Base-by-base conservation (phyloP, 257 asterid genomes). In the Sherardia arvensis region DNA sequence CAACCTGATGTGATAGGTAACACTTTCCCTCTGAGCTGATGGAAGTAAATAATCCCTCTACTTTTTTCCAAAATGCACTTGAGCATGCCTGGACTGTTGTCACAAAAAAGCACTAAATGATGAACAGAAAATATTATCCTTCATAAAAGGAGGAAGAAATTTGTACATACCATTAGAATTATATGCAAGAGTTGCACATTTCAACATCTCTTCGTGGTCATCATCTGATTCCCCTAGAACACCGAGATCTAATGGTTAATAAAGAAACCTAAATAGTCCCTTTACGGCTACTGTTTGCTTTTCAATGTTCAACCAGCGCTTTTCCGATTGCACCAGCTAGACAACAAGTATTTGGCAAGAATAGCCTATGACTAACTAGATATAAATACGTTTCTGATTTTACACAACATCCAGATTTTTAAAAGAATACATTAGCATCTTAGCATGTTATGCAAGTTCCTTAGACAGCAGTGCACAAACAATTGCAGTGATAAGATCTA, bases 151-250 rank as follows among this genome's bases (percentile, higher is more conserved):
- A 60, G 28, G 61, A 59, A 67, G 64, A 26, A 45, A 66, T 47
- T 32, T 59, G 71, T 43, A 69, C 87, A 53, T 80, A 92, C 99
- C 20, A 71, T 78, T 79, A 69, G 86, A 84, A 69, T 69, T 84
- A 78, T 77, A 79, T 61, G 95, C 90, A 66, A 76, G 75, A 57
- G 79, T 87, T 54, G 97, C 97, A 59, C 95, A 94, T 55, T 81
- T 67, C 68, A 80, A 38, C 72, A 89, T 89, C 75, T 92, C 99
- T 64, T 92, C 99, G 4, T 79, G 90, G 57, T 87, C 97, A 59
- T 91, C 98, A 54, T 89, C 97, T 53, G 88, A 81, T 76, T 92
- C 97, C 78, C 97, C 99, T 92, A 81, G 73, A 69, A 71, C 23
- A 73, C 32, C 26, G 57, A 18, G 17, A 36, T 14, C 20, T 65